Evolutionary conservation across 2,329 filamentous ascomycete genomes (phyloP).

Genomic region (Phaeosphaeriaceae sp.): DNA sequence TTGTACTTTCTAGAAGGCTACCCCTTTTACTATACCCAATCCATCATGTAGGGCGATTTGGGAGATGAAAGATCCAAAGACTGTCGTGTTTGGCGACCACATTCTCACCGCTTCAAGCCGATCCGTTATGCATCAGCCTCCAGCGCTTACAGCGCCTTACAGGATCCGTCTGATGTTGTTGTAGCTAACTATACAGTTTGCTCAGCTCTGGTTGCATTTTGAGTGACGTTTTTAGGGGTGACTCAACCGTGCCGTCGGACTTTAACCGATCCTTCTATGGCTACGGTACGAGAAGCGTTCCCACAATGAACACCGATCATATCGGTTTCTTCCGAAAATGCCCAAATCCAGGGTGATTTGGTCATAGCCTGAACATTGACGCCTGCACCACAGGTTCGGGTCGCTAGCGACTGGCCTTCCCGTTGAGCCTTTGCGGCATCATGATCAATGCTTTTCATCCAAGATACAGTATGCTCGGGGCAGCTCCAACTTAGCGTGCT

Average conservation of each 20-base stretch:
- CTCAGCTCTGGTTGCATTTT: not conserved
- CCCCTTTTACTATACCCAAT: conserved; percentile 37
- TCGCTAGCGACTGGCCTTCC: not conserved
- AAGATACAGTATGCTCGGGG: not conserved
- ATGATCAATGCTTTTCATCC: conserved; percentile 27
- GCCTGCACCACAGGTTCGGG: not conserved
- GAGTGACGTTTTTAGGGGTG: not conserved
- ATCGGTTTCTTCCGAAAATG: not conserved
- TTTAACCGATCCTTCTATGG: not conserved
- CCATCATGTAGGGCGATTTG: conserved; percentile 15
- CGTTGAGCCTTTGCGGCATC: conserved; percentile 2
- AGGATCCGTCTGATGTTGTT: not conserved
- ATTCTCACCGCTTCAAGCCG: conserved; percentile 12
- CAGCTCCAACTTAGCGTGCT: not conserved
- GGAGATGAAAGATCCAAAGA: conserved; percentile 25
- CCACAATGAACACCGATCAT: not conserved
- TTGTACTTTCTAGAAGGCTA: conserved; percentile 48
- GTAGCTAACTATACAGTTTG: not conserved
- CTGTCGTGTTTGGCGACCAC: conserved; percentile 19
- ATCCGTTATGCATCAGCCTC: not conserved
- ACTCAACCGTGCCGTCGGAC: not conserved
- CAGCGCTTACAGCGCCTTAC: not conserved
- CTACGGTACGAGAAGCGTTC: not conserved
- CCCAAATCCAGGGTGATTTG: not conserved
- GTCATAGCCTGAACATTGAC: not conserved